Percentiles rank a stretch among this genome's conserved stretches.
Evolutionary conservation across 768 basidiomycete genomes (phyloP).

Genomic region (Leucogyrophana mollusca): DNA sequence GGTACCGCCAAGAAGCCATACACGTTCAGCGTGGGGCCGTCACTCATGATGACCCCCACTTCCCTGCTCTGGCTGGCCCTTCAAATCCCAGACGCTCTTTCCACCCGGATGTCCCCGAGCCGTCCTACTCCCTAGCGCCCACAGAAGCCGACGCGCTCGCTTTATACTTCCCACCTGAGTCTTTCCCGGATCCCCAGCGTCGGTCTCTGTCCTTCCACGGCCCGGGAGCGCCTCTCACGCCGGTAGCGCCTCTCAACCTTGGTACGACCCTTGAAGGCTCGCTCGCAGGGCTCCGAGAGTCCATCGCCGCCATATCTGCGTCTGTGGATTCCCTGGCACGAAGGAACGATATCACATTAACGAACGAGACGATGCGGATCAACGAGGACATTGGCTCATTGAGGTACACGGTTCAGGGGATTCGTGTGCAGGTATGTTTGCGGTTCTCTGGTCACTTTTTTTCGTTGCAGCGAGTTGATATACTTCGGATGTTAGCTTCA

Average conservation of each 20-base stretch:
- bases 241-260: conserved; percentile 62
- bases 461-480: conserved; percentile 5
- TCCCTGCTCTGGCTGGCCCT: conserved; percentile 14
- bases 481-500: conserved; percentile 46
- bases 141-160: conserved; percentile 25
- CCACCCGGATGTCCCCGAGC: conserved; percentile 16
- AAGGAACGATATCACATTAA: conserved; percentile 61
- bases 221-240: conserved; percentile 19
- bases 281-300: conserved; percentile 54
- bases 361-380: conserved; percentile 68
- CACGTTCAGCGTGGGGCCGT: conserved; percentile 14
- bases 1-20: conserved; percentile 44
- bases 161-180: conserved; percentile 22
- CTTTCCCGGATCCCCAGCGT: conserved; percentile 9
- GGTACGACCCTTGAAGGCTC: conserved; percentile 64
- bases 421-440: conserved; percentile 70
- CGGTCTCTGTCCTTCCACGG: conserved; percentile 3
- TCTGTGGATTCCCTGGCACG: conserved; percentile 62
- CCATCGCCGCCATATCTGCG: conserved; percentile 56
- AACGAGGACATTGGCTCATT: conserved; percentile 74
- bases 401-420: conserved; percentile 66
- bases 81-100: conserved; percentile 14
- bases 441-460: conserved; percentile 1
- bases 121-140: conserved; percentile 3
- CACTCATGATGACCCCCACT: conserved; percentile 8